These are phyloP conservation scores for Blastosporella zonata DNA, from an alignment of 1,284 basidiomycete genomes.

Conservation along the genomic window DNA sequence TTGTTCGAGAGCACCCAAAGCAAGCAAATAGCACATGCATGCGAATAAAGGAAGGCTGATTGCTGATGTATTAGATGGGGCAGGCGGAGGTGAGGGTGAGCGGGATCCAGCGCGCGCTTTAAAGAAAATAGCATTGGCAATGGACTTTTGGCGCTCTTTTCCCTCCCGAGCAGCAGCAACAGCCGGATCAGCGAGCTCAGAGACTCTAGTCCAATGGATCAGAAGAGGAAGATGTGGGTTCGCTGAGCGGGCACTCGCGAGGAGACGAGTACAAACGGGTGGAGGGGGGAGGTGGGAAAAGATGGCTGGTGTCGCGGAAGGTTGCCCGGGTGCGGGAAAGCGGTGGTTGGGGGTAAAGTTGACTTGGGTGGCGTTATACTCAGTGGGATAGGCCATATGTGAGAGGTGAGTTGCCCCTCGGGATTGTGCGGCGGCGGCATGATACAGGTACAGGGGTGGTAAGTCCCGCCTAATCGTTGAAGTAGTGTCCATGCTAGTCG, in stretches of 20 bases:
- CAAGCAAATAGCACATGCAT: constrained; percentile 17
- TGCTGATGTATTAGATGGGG: neutral
- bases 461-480: constrained; percentile 7
- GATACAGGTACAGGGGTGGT: constrained; percentile 18
- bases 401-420: neutral
- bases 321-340: neutral
- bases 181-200: constrained; percentile 9
- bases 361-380: neutral
- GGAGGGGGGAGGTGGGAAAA: constrained; percentile 28
- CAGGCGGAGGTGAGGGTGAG: constrained; percentile 15
- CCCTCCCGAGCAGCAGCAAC: constrained; percentile 13
- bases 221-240: constrained; percentile 19
- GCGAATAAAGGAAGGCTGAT: constrained; percentile 17
- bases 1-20: constrained; percentile 16
- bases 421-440: constrained; percentile 3
- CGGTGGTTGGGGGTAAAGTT: neutral
- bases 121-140: constrained; percentile 17
- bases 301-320: constrained; percentile 22
- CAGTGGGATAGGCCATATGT: neutral
- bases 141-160: constrained; percentile 17
- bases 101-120: constrained; percentile 21
- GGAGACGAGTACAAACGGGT: constrained; percentile 21
- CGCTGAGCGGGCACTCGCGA: constrained; percentile 23
- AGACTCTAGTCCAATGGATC: constrained; percentile 15
- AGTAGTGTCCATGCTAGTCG: neutral